A percentile compares a stretch with the other conserved stretches of the same genome.
Conservation (phyloP, 2,329 filamentous ascomycete species). For the Ophiostoma perfectum region DNA sequence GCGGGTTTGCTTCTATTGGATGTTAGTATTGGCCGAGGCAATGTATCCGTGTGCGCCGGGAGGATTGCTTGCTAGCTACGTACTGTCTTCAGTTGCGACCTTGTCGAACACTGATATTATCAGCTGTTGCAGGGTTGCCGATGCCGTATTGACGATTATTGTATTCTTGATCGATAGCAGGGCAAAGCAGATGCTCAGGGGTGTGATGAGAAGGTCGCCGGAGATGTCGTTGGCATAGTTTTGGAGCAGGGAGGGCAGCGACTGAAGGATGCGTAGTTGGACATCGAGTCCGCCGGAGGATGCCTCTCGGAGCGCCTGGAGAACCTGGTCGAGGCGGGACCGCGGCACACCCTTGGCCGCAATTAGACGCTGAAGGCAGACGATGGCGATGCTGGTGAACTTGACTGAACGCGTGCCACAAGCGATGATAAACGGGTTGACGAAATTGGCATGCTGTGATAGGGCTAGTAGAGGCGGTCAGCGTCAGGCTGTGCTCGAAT, state of each 20-base stretch:
- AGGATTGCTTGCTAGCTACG: neutral
- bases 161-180: constrained; percentile 87
- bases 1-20: constrained; percentile 1
- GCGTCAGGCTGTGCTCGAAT: neutral
- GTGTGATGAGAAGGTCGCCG: constrained; percentile 72
- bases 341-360: constrained; percentile 74
- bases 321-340: constrained; percentile 73
- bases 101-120: constrained; percentile 92
- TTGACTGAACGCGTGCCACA: constrained; percentile 87
- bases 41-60: neutral
- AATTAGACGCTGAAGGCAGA: constrained; percentile 83
- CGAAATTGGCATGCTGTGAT: constrained; percentile 72
- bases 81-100: constrained; percentile 68
- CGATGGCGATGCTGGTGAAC: constrained; percentile 79
- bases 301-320: constrained; percentile 82
- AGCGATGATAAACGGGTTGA: constrained; percentile 89
- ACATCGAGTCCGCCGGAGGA: constrained; percentile 78
- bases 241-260: constrained; percentile 79
- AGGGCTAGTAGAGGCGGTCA: constrained; percentile 56
- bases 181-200: constrained; percentile 85
- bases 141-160: constrained; percentile 91
- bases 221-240: constrained; percentile 81
- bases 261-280: constrained; percentile 92
- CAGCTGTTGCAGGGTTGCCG: constrained; percentile 92
- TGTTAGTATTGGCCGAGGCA: neutral